phyloP scores from a whole-genome alignment of 768 basidiomycete genomes.

The Tulasnella sp. region DNA sequence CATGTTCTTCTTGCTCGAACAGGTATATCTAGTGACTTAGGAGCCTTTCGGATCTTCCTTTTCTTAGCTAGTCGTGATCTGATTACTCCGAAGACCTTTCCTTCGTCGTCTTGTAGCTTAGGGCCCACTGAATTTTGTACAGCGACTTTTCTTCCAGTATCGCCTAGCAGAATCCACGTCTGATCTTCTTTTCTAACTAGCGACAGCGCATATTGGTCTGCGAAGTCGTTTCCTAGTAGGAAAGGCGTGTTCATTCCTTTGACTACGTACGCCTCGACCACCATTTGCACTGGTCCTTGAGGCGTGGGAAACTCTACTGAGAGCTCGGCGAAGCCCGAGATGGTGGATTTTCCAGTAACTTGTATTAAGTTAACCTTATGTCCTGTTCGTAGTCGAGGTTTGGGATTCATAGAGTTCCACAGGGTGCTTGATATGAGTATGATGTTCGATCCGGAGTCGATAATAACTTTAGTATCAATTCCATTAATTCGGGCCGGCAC shows the following conservation, averaged over 20 bases:
- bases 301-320: background rate
- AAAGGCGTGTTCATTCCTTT: constrained; percentile 20
- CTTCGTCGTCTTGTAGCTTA: background rate
- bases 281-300: background rate
- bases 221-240: constrained; percentile 21
- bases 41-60: background rate
- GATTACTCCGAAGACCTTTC: background rate
- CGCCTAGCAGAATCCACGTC: background rate
- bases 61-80: background rate
- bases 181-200: background rate
- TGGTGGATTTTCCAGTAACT: constrained; percentile 23
- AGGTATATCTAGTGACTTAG: background rate
- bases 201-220: background rate
- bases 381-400: constrained; percentile 20
- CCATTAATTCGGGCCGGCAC: constrained; percentile 10
- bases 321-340: constrained; percentile 20
- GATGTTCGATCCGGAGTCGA: constrained; percentile 29
- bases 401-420: background rate
- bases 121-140: background rate
- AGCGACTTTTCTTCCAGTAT: background rate
- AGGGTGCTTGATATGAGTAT: constrained; percentile 16
- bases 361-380: constrained; percentile 26
- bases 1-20: background rate
- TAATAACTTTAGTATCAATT: constrained; percentile 12
- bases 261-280: constrained; percentile 11